Evolutionary conservation across 2,329 filamentous ascomycete genomes (phyloP).

Genomic region (Paracoccidioides brasiliensis): DNA sequence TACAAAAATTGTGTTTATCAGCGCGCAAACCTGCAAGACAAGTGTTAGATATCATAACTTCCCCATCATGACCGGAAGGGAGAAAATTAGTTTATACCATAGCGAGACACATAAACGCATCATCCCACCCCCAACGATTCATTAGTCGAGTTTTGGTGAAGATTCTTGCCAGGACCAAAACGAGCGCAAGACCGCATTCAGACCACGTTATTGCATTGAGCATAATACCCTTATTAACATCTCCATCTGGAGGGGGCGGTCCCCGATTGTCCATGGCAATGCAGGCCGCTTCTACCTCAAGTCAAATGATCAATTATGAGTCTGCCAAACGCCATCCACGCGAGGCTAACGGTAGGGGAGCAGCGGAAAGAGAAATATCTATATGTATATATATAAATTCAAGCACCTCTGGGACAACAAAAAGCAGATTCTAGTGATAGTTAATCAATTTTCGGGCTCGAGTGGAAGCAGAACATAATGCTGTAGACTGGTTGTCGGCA

Average conservation of each 20-base stretch:
- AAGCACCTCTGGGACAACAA: too few relatives aligned
- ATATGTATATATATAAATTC: not conserved
- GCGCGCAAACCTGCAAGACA: slow-evolving; percentile 2
- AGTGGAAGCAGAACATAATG: too few relatives aligned
- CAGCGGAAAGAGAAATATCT: not conserved
- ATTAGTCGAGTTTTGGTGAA: slow-evolving; percentile 5
- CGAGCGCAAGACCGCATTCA: slow-evolving; percentile 6
- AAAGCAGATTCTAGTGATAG: too few relatives aligned
- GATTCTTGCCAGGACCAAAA: slow-evolving; percentile 5
- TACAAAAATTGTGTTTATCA: slow-evolving; percentile 1
- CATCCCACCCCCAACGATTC: slow-evolving; percentile 8
- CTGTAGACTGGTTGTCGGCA: too few relatives aligned
- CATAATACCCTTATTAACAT: slow-evolving; percentile 5
- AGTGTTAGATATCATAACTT: not conserved
- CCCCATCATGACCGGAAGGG: not conserved
- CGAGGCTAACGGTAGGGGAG: not conserved
- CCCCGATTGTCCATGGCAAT: not conserved
- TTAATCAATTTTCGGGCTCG: too few relatives aligned
- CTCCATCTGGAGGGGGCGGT: slow-evolving; percentile 6
- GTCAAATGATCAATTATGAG: not conserved
- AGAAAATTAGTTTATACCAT: slow-evolving; percentile 4
- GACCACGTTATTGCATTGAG: slow-evolving; percentile 7
- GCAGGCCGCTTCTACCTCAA: not conserved
- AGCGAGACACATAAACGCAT: slow-evolving; percentile 8
- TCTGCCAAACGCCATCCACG: not conserved